Conservation (phyloP, 2,329 filamentous ascomycete species). For the Cercospora nicotianae region DNA sequence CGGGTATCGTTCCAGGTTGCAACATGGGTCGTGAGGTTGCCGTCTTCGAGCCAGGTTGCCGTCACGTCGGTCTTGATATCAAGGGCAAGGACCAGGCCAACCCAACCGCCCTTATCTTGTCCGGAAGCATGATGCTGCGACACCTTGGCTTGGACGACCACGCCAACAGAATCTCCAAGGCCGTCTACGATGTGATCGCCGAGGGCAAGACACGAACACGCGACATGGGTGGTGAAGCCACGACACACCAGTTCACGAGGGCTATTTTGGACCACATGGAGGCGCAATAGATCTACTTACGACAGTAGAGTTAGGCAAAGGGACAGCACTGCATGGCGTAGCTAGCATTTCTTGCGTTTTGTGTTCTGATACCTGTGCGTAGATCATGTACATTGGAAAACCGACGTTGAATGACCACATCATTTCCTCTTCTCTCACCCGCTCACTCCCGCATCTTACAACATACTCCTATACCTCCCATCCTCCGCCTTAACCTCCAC, state of each 20-base stretch:
- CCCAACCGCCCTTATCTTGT: conserved; percentile 92
- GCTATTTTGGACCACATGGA: conserved; percentile 97
- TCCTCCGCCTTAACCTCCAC: conserved; percentile 45
- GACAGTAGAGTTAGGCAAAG: conserved; percentile 2
- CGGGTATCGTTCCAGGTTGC: conserved; percentile 95
- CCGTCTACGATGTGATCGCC: conserved; percentile 76
- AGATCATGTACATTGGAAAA: conserved; percentile 14
- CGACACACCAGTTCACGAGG: conserved; percentile 91
- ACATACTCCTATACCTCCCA: conserved; percentile 42
- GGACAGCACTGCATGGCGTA: conserved; percentile 16
- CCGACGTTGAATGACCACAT: neutral
- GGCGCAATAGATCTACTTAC: conserved; percentile 22
- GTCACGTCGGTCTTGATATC: conserved; percentile 98
- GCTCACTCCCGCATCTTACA: conserved; percentile 28
- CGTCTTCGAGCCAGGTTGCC: conserved; percentile 97
- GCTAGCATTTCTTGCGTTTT: conserved; percentile 13
- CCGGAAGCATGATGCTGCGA: conserved; percentile 93
- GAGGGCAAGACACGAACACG: conserved; percentile 87
- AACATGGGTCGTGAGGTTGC: conserved; percentile 99
- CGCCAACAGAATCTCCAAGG: conserved; percentile 95
- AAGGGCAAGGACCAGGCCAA: conserved; percentile 99
- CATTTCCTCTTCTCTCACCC: too few relatives aligned
- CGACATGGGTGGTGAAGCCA: conserved; percentile 90
- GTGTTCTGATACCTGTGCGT: conserved; percentile 15
- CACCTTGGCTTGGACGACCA: conserved; percentile 97